Conservation (phyloP, 495 filamentous ascomycete species). For the Hypomontagnella monticulosa region DNA sequence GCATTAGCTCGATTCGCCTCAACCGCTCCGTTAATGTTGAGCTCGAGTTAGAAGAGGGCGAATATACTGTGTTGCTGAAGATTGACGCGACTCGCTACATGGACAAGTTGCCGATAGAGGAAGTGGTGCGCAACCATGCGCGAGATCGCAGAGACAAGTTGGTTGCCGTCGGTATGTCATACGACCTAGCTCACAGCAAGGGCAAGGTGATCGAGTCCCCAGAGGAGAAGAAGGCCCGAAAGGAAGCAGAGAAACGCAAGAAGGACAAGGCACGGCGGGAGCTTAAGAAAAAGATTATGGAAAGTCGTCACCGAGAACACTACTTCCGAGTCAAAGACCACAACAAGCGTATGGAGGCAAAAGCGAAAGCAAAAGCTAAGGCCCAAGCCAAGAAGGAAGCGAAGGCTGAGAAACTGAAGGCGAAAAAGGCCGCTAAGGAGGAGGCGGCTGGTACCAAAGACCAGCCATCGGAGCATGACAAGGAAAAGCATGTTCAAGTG, state of each 20-base stretch:
- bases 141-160: slow-evolving; percentile 78
- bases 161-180: slow-evolving; percentile 79
- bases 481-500: slow-evolving; percentile 32
- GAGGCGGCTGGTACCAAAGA: slow-evolving; percentile 13
- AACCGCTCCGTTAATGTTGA: slow-evolving; percentile 83
- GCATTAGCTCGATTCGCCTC: slow-evolving; percentile 74
- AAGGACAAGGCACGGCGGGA: slow-evolving; percentile 64
- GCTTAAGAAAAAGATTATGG: slow-evolving; percentile 58
- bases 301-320: slow-evolving; percentile 46
- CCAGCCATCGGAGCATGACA: not conserved
- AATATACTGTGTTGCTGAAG: slow-evolving; percentile 82
- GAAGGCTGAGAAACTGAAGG: slow-evolving; percentile 39
- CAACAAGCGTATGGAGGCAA: slow-evolving; percentile 43
- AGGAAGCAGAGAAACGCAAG: slow-evolving; percentile 51
- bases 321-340: slow-evolving; percentile 45
- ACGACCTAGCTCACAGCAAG: slow-evolving; percentile 86
- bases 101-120: slow-evolving; percentile 66
- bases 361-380: slow-evolving; percentile 49
- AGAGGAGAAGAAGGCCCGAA: slow-evolving; percentile 65
- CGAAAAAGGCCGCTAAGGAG: slow-evolving; percentile 36
- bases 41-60: slow-evolving; percentile 81
- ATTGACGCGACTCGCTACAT: slow-evolving; percentile 72
- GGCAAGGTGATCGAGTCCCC: slow-evolving; percentile 72
- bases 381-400: slow-evolving; percentile 45
- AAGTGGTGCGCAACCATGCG: slow-evolving; percentile 72